Conservation (phyloP, 1,139 yeast species). For the Pneumocystis canis region DNA sequence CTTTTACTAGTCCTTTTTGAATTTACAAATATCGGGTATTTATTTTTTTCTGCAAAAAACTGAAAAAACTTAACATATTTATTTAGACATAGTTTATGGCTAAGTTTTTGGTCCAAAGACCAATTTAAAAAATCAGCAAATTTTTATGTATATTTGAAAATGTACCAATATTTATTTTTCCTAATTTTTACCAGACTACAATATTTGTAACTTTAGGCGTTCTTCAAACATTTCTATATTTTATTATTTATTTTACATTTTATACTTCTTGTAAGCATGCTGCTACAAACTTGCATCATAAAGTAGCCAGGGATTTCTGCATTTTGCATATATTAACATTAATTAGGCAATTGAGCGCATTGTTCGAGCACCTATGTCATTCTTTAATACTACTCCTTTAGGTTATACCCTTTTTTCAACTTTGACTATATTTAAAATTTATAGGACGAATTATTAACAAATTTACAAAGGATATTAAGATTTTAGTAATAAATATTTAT, state of each 20-base stretch:
- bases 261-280: neutral
- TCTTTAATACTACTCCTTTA: constrained; percentile 84
- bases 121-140: neutral
- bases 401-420: neutral
- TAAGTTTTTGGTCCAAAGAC: constrained; percentile 72
- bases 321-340: neutral
- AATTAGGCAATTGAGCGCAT: constrained; percentile 27
- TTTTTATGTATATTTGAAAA: neutral
- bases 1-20: constrained; percentile 34
- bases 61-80: neutral
- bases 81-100: constrained; percentile 57
- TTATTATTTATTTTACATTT: neutral
- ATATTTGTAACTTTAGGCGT: neutral
- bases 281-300: neutral
- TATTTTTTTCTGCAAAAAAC: neutral
- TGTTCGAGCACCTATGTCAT: constrained; percentile 80
- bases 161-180: neutral
- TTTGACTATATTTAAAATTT: neutral
- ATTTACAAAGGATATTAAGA: constrained; percentile 85
- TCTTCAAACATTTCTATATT: neutral
- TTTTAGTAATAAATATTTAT: neutral
- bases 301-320: neutral
- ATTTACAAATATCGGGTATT: constrained; percentile 40
- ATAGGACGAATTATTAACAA: constrained; percentile 87
- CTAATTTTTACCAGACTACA: neutral